Evolutionary conservation across 1,139 yeast species (phyloP).

Genomic region (Candida sojae): DNA sequence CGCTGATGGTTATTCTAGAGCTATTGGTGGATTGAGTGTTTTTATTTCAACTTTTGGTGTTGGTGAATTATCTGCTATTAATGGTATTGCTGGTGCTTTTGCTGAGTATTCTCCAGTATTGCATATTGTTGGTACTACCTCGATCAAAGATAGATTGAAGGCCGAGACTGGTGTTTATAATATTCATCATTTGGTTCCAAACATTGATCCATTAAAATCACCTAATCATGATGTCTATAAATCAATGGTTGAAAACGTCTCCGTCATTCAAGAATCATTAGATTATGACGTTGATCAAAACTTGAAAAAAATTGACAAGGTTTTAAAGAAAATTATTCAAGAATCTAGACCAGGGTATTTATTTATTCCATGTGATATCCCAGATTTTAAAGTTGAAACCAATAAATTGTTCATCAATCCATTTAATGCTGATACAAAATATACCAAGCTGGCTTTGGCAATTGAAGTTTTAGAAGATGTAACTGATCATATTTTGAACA

Average conservation of each 20-base stretch:
- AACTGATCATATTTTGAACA: conserved; percentile 47
- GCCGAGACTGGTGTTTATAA: conserved; percentile 24
- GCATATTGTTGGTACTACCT: conserved; percentile 79
- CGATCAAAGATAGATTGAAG: conserved; percentile 30
- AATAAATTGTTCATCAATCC: conserved; percentile 25
- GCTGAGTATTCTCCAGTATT: conserved; percentile 79
- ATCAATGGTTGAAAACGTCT: conserved; percentile 58
- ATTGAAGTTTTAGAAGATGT: conserved; percentile 33
- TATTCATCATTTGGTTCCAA: conserved; percentile 73
- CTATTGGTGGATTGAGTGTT: conserved; percentile 43
- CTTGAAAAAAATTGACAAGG: conserved; percentile 54
- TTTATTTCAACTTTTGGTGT: conserved; percentile 76
- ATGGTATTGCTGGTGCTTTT: conserved; percentile 81
- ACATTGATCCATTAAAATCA: conserved; percentile 43
- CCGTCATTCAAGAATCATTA: conserved; percentile 61
- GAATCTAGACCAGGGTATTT: conserved; percentile 79
- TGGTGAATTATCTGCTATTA: conserved; percentile 83
- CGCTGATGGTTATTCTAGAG: conserved; percentile 76
- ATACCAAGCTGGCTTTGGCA: conserved; percentile 15
- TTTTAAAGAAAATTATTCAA: conserved; percentile 54
- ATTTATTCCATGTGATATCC: conserved; percentile 71
- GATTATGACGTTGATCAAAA: conserved; percentile 51
- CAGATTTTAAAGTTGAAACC: conserved; percentile 49
- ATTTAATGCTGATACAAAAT: conserved; percentile 26
- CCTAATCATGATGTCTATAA: conserved; percentile 67